Conservation (phyloP, 2,329 filamentous ascomycete genomes). For the Ophiostoma fasciatum region DNA sequence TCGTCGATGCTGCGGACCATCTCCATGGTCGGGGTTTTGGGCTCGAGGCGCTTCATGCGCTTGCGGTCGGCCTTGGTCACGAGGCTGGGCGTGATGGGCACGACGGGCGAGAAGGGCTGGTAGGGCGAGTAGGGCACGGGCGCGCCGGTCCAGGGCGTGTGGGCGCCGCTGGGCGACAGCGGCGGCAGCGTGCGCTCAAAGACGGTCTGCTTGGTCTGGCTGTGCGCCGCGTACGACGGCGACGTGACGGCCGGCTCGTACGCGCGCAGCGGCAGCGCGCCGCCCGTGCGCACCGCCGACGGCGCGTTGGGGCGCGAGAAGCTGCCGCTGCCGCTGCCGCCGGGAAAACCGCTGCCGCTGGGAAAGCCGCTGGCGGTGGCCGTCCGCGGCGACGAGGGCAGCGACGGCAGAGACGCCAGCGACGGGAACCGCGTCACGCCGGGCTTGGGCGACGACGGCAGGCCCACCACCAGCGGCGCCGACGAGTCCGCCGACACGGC, state of each 20-base stretch:
- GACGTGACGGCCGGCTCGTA: slow-evolving; percentile 43
- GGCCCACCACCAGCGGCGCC: slow-evolving; percentile 36
- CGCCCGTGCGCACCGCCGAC: slow-evolving; percentile 40
- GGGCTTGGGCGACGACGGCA: slow-evolving; percentile 37
- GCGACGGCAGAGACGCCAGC: slow-evolving; percentile 31
- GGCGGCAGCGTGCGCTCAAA: slow-evolving; percentile 43
- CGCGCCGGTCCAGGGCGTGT: slow-evolving; percentile 46
- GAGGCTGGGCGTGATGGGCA: slow-evolving; percentile 63
- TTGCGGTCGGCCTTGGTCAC: slow-evolving; percentile 58
- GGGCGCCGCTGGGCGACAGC: slow-evolving; percentile 38
- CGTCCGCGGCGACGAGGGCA: slow-evolving; percentile 9
- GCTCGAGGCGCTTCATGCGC: slow-evolving; percentile 48
- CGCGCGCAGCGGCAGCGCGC: slow-evolving; percentile 43
- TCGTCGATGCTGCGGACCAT: slow-evolving; percentile 50
- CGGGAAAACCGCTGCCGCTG: slow-evolving; percentile 15
- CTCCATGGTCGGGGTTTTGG: slow-evolving; percentile 46
- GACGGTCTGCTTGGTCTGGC: slow-evolving; percentile 45
- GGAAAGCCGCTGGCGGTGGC: slow-evolving; percentile 21
- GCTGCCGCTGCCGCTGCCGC: slow-evolving; percentile 9
- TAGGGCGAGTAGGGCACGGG: slow-evolving; percentile 63
- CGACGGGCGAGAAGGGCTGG: slow-evolving; percentile 60
- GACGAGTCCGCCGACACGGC: slow-evolving; percentile 36
- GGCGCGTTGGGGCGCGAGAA: slow-evolving; percentile 36
- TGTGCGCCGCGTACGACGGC: slow-evolving; percentile 24
- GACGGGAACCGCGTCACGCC: slow-evolving; percentile 25